These are phyloP conservation scores for Trichoderma gamsii DNA, from an alignment of 495 filamentous ascomycete genomes.

Conservation along the genomic window DNA sequence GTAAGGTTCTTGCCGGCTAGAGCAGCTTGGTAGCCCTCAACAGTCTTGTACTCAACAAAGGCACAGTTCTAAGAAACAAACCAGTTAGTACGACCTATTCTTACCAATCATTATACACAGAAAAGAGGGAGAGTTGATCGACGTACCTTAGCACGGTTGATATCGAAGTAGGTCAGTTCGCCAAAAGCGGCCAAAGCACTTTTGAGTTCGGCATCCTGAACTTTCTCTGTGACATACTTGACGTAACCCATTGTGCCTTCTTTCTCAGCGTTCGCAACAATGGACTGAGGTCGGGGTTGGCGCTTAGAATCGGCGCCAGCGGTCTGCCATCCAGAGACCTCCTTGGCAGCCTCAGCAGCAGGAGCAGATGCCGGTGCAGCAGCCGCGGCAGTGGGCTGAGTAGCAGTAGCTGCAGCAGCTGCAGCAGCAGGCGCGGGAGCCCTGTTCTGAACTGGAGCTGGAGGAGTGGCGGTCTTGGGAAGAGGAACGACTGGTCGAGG, in stretches of 20 bases:
- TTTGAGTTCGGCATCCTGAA: constrained; percentile 62
- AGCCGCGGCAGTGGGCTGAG: constrained; percentile 23
- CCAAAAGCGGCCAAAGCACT: constrained; percentile 64
- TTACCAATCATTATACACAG: not conserved
- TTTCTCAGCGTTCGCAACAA: constrained; percentile 51
- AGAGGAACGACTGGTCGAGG: constrained; percentile 42
- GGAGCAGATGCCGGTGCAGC: constrained; percentile 27
- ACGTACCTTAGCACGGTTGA: constrained; percentile 82
- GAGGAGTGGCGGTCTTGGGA: constrained; percentile 38
- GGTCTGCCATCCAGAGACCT: constrained; percentile 61
- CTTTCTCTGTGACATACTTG: constrained; percentile 86
- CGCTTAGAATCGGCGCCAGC: constrained; percentile 77
- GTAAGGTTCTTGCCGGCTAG: constrained; percentile 78
- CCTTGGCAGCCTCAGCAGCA: constrained; percentile 28
- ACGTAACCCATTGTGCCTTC: constrained; percentile 75
- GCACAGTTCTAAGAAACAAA: constrained; percentile 70
- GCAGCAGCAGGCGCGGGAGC: constrained; percentile 33
- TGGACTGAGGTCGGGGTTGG: constrained; percentile 59
- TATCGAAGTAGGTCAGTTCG: constrained; percentile 78
- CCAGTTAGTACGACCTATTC: not conserved
- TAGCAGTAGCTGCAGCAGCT: constrained; percentile 22
- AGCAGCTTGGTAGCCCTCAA: constrained; percentile 72
- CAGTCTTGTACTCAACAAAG: constrained; percentile 84
- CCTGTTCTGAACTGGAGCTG: constrained; percentile 31
- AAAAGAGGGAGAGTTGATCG: not conserved